phyloP scores from a whole-genome alignment of 805 yeast species.

The Metschnikowia arizonensis region DNA sequence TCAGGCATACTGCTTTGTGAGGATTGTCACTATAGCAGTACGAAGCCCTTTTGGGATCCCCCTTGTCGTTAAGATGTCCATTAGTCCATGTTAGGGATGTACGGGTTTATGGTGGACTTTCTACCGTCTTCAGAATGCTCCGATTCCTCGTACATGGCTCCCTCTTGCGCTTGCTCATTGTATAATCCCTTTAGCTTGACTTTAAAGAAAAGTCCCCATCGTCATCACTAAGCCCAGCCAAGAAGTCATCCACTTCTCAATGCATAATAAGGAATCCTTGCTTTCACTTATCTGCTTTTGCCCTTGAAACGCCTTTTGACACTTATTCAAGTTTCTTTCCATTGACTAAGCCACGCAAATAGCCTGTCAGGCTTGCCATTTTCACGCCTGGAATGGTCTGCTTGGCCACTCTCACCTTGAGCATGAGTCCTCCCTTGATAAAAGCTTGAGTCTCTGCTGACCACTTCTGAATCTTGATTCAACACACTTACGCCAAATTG shows the following conservation, averaged over 20 bases:
- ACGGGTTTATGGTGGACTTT: no score
- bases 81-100: no score
- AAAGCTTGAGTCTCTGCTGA: slow-evolving; percentile 68
- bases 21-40: no score
- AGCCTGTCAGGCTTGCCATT: slow-evolving; percentile 94
- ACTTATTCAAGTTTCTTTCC: slow-evolving; percentile 64
- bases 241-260: slow-evolving; percentile 46
- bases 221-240: slow-evolving; percentile 39
- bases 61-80: no score
- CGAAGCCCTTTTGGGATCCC: no score
- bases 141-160: slow-evolving; percentile 10
- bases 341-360: slow-evolving; percentile 74
- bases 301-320: slow-evolving; percentile 29
- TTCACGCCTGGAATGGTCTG: slow-evolving; percentile 56
- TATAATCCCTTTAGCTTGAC: slow-evolving; percentile 20
- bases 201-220: slow-evolving; percentile 12
- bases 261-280: slow-evolving; percentile 27
- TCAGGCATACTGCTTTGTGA: no score
- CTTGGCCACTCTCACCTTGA: slow-evolving; percentile 78
- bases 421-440: slow-evolving; percentile 47
- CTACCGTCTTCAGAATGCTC: slow-evolving; percentile 8
- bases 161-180: slow-evolving; percentile 18
- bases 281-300: slow-evolving; percentile 17
- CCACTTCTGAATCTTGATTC: slow-evolving; percentile 61
- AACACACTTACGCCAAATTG: slow-evolving; percentile 89